Base-by-base conservation (phyloP, 2,329 filamentous ascomycete species). In the Fusarium avenaceum region DNA sequence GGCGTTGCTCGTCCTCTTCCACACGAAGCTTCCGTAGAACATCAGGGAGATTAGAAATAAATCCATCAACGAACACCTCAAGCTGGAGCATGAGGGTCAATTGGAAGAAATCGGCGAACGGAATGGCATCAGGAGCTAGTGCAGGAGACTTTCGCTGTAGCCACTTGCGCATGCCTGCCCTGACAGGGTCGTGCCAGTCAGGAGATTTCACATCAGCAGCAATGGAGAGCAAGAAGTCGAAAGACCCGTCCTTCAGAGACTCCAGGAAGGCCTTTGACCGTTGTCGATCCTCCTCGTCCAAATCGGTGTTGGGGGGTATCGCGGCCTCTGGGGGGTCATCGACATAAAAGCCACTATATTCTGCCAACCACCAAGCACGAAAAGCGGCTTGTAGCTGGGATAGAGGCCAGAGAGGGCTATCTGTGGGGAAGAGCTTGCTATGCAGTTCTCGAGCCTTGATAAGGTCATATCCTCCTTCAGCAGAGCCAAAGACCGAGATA, bases 31-130 rank as follows among this genome's bases (percentile, higher is more conserved):
- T 93, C 54, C 95, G 90, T 44, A 99, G 85, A 5, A 96, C 91
- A 80, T 98, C 94, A 1, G 96, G 96, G 82, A 98, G 91, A 75
- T 99, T 97, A 1, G 93, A 92, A 70, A 99, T 96, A 76, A 97
- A 96, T 7, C 92, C 91, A 75, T 98, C 95, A 9, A 95, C 89
- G 75, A 98, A 97, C 1, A 87, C 86, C 76, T 98, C 95, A 11
- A 98, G 80, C 74, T 94, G 92, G 60, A 90, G 86, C 87, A 95
- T 93, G 28, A 97, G 80, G 22, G 91, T 82, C 8, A 84, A 76
- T 66, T 92, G 90, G 75, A 98, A 93, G 69, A 89, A 89, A 8
- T 86, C 83, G 5, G 92, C 90, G 57, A 94, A 92, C 3, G 86
- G 82, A 10, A 91, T 83, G 1, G 88, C 84, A 40, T 97, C 93